phyloP scores from a whole-genome alignment of 139 green algal genomes.

The Zygnema circumcarinatum region DNA sequence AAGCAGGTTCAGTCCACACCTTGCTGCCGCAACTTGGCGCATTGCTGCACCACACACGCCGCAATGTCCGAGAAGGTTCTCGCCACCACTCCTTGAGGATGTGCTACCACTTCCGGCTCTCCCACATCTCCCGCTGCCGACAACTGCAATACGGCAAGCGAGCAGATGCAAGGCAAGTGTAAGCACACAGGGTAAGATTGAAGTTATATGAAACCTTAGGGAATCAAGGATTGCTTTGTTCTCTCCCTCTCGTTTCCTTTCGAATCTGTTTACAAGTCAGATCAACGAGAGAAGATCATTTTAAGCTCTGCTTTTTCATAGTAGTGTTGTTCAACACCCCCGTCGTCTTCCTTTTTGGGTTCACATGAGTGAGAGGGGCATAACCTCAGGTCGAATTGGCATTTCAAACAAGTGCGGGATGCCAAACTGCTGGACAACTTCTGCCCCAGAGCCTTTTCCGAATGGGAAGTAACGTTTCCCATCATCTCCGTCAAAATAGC shows the following conservation, averaged over 20 bases:
- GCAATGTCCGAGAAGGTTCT: constrained; percentile 84
- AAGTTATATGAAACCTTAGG: not conserved
- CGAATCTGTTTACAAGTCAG: too few relatives aligned
- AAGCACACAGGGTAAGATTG: not conserved
- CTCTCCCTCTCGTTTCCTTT: too few relatives aligned
- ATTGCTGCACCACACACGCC: constrained; percentile 90
- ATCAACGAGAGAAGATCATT: too few relatives aligned
- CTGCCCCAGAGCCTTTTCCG: constrained; percentile 75
- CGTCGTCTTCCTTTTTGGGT: too few relatives aligned
- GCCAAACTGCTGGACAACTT: constrained; percentile 82
- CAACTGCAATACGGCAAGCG: constrained; percentile 70
- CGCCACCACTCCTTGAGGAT: constrained; percentile 72
- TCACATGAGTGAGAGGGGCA: too few relatives aligned
- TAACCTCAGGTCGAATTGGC: constrained; percentile 84
- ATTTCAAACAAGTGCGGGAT: constrained; percentile 91
- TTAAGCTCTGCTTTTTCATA: too few relatives aligned
- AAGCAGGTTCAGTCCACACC: too few relatives aligned
- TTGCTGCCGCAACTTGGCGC: constrained; percentile 78
- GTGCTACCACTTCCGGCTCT: constrained; percentile 82
- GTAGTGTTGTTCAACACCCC: too few relatives aligned
- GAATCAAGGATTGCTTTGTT: too few relatives aligned
- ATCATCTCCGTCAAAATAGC: constrained; percentile 89
- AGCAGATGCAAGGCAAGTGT: not conserved
- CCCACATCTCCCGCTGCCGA: constrained; percentile 89
- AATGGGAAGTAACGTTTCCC: constrained; percentile 88